Percentiles rank a stretch among this genome's conserved stretches.
phyloP scores from a whole-genome alignment of 176 grass and related monocot genomes.

The Eleusine indica region DNA sequence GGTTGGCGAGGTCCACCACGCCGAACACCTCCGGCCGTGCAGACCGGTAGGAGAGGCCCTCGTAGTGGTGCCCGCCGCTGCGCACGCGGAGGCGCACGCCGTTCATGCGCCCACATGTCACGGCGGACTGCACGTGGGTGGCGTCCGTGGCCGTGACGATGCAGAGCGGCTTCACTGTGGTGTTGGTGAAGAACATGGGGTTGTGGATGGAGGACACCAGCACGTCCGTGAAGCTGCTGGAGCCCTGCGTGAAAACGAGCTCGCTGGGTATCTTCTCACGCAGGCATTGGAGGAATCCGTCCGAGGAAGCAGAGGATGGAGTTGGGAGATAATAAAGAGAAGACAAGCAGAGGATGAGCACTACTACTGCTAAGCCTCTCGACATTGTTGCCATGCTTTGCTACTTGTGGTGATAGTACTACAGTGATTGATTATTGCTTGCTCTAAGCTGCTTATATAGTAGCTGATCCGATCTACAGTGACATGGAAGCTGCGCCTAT shows the following conservation, averaged over 20 bases:
- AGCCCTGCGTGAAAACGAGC: conserved; percentile 40
- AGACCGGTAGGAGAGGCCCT: conserved; percentile 78
- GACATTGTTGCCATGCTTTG: conserved; percentile 3
- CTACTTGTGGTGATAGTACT: not conserved
- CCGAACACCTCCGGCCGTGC: conserved; percentile 32
- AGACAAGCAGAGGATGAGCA: not conserved
- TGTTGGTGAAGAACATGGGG: conserved; percentile 35
- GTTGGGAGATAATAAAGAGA: not conserved
- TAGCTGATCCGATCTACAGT: not conserved
- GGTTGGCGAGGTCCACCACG: conserved; percentile 51
- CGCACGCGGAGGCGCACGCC: conserved; percentile 44
- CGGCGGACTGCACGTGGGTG: conserved; percentile 57
- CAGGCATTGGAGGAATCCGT: conserved; percentile 61
- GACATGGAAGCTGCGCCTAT: not conserved
- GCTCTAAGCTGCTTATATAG: not conserved
- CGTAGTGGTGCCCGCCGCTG: conserved; percentile 76
- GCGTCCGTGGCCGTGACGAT: conserved; percentile 49
- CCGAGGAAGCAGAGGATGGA: conserved; percentile 22
- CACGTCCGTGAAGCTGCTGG: conserved; percentile 45
- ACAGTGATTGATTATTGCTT: not conserved
- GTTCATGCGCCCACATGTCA: conserved; percentile 45
- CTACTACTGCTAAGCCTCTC: not conserved
- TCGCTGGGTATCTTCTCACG: conserved; percentile 9
- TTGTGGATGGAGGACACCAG: conserved; percentile 64
- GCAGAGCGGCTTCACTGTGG: conserved; percentile 54